Evolutionary conservation across 179 eudicot genomes (phyloP).

Genomic region (Vitellaria paradoxa): DNA sequence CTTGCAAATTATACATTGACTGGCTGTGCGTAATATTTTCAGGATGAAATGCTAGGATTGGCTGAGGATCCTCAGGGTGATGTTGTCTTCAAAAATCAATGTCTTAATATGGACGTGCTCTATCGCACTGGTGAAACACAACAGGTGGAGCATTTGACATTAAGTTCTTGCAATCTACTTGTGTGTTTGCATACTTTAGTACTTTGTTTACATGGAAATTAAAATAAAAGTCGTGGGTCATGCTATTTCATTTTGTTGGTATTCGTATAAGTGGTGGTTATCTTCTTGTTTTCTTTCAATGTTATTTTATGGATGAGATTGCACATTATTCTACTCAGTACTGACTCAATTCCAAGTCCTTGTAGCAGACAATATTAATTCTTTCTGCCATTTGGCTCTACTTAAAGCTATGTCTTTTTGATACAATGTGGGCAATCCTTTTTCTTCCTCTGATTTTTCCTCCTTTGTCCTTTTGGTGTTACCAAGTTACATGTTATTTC

Average conservation of each 20-base stretch:
- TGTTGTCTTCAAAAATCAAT: conserved; percentile 48
- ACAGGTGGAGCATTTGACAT: conserved; percentile 43
- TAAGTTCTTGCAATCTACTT: background rate
- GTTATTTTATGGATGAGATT: background rate
- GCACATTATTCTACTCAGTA: background rate
- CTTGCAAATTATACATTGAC: background rate
- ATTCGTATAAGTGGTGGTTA: background rate
- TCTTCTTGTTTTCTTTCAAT: background rate
- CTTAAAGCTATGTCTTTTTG: background rate
- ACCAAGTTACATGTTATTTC: too few relatives aligned
- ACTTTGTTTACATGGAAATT: background rate
- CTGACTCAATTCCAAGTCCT: background rate
- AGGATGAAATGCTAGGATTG: conserved; percentile 95
- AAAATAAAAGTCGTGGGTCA: background rate
- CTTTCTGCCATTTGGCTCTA: background rate
- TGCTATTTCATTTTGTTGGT: background rate
- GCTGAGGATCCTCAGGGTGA: conserved; percentile 54
- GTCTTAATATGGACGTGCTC: conserved; percentile 72
- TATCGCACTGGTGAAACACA: conserved; percentile 90
- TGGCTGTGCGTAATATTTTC: conserved; percentile 15
- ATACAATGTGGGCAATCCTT: too few relatives aligned
- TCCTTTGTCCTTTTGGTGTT: too few relatives aligned
- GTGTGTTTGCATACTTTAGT: background rate
- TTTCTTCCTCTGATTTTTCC: too few relatives aligned
- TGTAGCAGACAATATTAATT: too few relatives aligned